Evolutionary conservation across 805 yeast species (phyloP).

Genomic region (Yarrowia divulgata): DNA sequence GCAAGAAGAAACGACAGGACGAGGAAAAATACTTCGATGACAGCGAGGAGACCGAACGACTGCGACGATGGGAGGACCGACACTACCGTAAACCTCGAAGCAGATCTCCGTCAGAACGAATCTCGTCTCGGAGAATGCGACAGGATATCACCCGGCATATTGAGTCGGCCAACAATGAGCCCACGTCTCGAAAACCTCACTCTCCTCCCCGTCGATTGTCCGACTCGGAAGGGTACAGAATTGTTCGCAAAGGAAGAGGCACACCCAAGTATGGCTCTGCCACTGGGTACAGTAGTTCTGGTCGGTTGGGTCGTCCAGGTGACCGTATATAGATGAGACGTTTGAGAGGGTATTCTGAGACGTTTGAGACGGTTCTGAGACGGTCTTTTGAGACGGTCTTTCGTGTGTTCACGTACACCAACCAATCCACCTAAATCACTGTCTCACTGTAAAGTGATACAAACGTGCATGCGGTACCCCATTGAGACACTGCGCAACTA

Average conservation of each 20-base stretch:
- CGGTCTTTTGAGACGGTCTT: no score
- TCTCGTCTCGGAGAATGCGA: background rate
- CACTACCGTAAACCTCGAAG: background rate
- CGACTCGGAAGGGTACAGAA: background rate
- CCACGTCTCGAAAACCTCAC: background rate
- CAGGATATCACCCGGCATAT: background rate
- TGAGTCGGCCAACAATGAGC: background rate
- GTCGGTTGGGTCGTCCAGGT: constrained; percentile 6
- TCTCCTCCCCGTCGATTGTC: no score
- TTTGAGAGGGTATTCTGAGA: no score
- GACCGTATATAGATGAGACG: background rate
- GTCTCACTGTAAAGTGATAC: background rate
- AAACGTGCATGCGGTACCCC: background rate
- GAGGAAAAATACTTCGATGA: background rate
- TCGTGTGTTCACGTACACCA: no score
- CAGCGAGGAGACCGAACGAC: background rate
- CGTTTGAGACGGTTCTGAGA: no score
- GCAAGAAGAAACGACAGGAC: background rate
- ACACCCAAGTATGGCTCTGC: background rate
- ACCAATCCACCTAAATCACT: background rate
- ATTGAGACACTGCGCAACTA: background rate
- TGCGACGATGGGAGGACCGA: constrained; percentile 1
- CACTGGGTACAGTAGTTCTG: background rate
- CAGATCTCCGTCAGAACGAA: background rate
- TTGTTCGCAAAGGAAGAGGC: background rate